Evolutionary conservation across 306 rosid species (phyloP), one percentile per base, ranked within the genome.

Genomic region (Casuarina equisetifolia): DNA sequence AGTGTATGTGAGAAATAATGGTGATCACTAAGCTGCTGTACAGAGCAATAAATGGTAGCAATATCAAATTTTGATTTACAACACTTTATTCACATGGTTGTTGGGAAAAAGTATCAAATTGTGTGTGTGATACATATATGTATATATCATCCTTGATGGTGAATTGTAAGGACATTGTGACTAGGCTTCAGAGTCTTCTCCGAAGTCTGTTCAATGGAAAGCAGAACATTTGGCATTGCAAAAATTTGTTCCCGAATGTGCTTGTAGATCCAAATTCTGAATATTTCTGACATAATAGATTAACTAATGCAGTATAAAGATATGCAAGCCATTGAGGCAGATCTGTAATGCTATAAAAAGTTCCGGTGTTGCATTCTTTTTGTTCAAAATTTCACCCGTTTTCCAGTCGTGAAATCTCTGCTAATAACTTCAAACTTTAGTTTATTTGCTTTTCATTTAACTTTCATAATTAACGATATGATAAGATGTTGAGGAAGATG

Each of bases 1-100:
- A 19, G 69, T 32, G 46, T 69, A 9, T 72, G 35, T 57, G 43
- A 59, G 17, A 73, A 44, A 57, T 67, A 78, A 74, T 62, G 44
- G 3, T 46, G 15, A 57, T 25, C 75, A 35, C 36, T 19, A 71
- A 78, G 74, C 58, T 58, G 78, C 61, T 61, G 64, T 78, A 32
- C 36, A 74, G 59, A 5, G 64, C 36, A 25, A 58, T 38, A 19
- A 25, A 25, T 58, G 64, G 64, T 25, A 25, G 64, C 39, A 9
- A 58, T 25, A 19, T 58, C 25, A 58, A 58, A 19, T 19, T 1
- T 58, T 58, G 64, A 20, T 58, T 20, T 19, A 11, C 64, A 25
- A 55, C 1, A 55, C 19, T 55, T 19, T 19, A 55, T 55, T 55
- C 36, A n/a, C 62, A 55, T 19, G 19, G 6, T 55, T 19, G 48